phyloP scores from a whole-genome alignment of 2,329 filamentous ascomycete genomes.

The Colletotrichum sp. region DNA sequence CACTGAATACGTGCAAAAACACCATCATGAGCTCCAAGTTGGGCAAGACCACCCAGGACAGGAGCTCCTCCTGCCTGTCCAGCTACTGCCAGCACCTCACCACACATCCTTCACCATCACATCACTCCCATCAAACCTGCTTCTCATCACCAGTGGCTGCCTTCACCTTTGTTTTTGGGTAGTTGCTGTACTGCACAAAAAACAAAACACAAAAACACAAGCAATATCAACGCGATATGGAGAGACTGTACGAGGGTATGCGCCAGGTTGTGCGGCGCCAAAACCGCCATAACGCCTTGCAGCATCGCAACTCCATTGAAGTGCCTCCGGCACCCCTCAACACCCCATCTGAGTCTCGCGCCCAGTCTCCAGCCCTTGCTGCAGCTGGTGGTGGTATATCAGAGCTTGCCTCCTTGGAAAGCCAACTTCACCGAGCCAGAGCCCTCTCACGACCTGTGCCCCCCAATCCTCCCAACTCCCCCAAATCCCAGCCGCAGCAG shows the following conservation, averaged over 20 bases:
- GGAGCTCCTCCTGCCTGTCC: background rate
- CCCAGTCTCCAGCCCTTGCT: background rate
- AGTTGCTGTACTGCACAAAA: background rate
- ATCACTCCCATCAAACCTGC: background rate
- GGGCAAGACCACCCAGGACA: background rate
- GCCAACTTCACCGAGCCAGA: conserved; percentile 6
- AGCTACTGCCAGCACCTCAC: background rate
- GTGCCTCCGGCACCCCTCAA: conserved; percentile 7
- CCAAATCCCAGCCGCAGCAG: background rate
- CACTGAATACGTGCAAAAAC: background rate
- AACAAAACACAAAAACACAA: background rate
- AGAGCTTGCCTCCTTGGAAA: background rate
- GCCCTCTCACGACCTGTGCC: conserved; percentile 12
- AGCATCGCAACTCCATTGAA: conserved; percentile 11
- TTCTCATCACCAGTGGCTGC: background rate
- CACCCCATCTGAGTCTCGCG: conserved; percentile 8
- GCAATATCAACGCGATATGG: background rate
- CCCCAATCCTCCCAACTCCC: conserved; percentile 17
- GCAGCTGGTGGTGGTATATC: background rate
- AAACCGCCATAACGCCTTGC: background rate
- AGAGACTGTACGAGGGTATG: conserved; percentile 4
- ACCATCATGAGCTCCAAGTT: background rate
- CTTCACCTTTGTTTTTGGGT: background rate
- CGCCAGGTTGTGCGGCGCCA: conserved; percentile 8
- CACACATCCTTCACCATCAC: background rate